Conservation (phyloP, 2,329 filamentous ascomycete genomes). For the Ampelomyces quisqualis region DNA sequence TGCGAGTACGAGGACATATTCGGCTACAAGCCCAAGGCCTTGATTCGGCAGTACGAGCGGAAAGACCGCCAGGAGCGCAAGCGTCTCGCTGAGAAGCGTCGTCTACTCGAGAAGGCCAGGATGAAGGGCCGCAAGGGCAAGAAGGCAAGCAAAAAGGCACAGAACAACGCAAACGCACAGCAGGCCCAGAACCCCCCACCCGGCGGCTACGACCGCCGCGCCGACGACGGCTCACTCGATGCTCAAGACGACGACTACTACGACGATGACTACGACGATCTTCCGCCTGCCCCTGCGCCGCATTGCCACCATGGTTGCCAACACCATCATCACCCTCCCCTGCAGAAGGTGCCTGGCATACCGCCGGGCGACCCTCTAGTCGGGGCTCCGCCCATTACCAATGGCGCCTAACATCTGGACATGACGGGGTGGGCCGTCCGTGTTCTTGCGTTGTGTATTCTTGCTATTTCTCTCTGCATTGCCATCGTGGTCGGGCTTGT, state of each 20-base stretch:
- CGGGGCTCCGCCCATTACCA: slow-evolving; percentile 24
- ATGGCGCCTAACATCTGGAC: slow-evolving; percentile 39
- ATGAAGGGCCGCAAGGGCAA: slow-evolving; percentile 88
- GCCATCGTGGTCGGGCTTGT: slow-evolving; percentile 24
- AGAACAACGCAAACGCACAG: slow-evolving; percentile 37
- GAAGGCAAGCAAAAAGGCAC: slow-evolving; percentile 68
- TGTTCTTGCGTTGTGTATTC: slow-evolving; percentile 40
- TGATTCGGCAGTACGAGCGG: slow-evolving; percentile 91
- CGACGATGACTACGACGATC: slow-evolving; percentile 43
- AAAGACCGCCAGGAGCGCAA: slow-evolving; percentile 86
- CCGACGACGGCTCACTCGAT: slow-evolving; percentile 36
- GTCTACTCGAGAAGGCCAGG: slow-evolving; percentile 88
- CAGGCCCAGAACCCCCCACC: slow-evolving; percentile 34
- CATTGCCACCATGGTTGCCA: slow-evolving; percentile 37
- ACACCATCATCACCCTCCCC: slow-evolving; percentile 30
- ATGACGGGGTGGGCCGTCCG: slow-evolving; percentile 45
- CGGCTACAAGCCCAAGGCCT: slow-evolving; percentile 76
- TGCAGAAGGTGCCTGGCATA: slow-evolving; percentile 23
- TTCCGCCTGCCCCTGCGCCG: slow-evolving; percentile 16
- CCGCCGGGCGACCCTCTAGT: slow-evolving; percentile 30
- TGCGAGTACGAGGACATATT: slow-evolving; percentile 98
- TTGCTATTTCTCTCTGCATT: slow-evolving; percentile 30
- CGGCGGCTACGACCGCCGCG: slow-evolving; percentile 34
- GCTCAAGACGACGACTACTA: slow-evolving; percentile 41
- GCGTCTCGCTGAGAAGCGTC: slow-evolving; percentile 79